Evolutionary conservation across 331 rosid species (phyloP).

Genomic region (Pyrus hybrid): DNA sequence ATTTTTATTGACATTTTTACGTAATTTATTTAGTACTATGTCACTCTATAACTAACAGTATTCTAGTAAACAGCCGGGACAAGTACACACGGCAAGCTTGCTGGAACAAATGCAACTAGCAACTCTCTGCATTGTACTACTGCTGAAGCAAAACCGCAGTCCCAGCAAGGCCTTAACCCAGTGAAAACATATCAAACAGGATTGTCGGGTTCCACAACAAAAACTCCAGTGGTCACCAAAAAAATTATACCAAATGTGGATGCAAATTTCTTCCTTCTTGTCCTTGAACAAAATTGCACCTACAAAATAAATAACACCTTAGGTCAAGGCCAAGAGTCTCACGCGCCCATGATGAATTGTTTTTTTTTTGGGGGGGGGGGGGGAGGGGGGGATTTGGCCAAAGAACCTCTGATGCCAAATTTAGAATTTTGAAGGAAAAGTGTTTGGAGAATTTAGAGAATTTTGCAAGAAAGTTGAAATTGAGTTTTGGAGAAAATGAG

Average conservation of each 20-base stretch:
- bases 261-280: no score
- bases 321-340: no score
- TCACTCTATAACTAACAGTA: background rate
- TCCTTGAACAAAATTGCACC: no score
- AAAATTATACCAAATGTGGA: slow-evolving; percentile 34
- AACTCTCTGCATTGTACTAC: slow-evolving; percentile 21
- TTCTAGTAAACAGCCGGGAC: slow-evolving; percentile 30
- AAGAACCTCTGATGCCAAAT: no score
- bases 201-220: slow-evolving; percentile 30
- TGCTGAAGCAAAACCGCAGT: slow-evolving; percentile 32
- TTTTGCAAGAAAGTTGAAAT: no score
- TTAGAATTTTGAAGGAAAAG: no score
- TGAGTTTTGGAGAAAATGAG: no score
- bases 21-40: background rate
- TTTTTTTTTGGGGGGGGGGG: no score
- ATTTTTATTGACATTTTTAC: background rate
- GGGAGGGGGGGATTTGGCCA: no score
- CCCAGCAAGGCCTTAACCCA: slow-evolving; percentile 29
- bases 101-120: slow-evolving; percentile 15
- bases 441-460: no score
- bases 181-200: slow-evolving; percentile 16
- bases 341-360: no score
- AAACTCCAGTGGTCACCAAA: slow-evolving; percentile 32
- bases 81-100: background rate
- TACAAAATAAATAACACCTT: no score